Evolutionary conservation across 1,284 basidiomycete species (phyloP).

Genomic region (Sutorius eximius): DNA sequence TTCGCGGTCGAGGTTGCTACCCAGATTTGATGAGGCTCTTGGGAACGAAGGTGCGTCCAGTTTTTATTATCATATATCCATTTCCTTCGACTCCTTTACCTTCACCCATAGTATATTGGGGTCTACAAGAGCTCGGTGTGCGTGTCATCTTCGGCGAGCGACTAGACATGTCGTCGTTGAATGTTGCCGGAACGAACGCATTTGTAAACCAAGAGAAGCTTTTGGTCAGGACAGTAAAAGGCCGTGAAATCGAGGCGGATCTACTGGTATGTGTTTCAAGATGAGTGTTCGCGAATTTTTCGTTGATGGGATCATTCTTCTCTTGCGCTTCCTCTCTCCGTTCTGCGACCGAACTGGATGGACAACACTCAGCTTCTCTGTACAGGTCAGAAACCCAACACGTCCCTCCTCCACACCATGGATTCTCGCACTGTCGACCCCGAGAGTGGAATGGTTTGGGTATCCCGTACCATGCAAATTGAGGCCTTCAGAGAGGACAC

Average conservation of each 20-base stretch:
- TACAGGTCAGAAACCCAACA: constrained; percentile 76
- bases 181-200: constrained; percentile 1
- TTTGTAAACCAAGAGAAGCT: constrained; percentile 18
- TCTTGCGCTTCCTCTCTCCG: background rate
- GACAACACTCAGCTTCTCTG: constrained; percentile 59
- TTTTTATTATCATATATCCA: background rate
- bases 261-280: constrained; percentile 46
- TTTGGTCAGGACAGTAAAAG: constrained; percentile 54
- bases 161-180: constrained; percentile 46
- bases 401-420: constrained; percentile 52
- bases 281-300: background rate
- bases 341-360: background rate
- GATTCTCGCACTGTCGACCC: constrained; percentile 52
- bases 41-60: constrained; percentile 50
- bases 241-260: constrained; percentile 61
- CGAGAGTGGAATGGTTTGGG: constrained; percentile 49
- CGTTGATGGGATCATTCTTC: background rate
- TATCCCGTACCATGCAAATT: constrained; percentile 64
- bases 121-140: constrained; percentile 45
- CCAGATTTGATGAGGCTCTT: constrained; percentile 56
- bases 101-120: constrained; percentile 41
- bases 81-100: background rate
- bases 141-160: constrained; percentile 57
- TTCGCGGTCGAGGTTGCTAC: constrained; percentile 59
- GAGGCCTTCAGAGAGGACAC: constrained; percentile 11